A percentile compares a stretch with the other conserved stretches of the same genome.
These are phyloP conservation scores for Geoglossum cookeanum DNA, from an alignment of 2,329 filamentous ascomycete genomes.

Conservation along the genomic window DNA sequence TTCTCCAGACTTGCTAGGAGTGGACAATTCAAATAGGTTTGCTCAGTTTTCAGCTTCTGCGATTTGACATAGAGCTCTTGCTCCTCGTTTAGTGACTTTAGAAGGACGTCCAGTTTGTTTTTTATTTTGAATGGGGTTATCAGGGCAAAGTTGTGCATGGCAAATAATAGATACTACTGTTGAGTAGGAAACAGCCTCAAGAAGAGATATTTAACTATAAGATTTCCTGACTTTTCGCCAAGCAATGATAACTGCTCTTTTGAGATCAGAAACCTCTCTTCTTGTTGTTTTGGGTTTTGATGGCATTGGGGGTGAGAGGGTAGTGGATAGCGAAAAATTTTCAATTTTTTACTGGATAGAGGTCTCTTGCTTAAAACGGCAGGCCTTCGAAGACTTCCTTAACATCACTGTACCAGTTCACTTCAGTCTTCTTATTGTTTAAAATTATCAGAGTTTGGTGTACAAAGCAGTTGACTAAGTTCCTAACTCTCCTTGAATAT, in stretches of 20 bases:
- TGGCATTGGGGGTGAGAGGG: neutral
- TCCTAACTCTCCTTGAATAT: no score
- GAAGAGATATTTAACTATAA: neutral
- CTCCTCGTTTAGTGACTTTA: neutral
- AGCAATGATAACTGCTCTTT: neutral
- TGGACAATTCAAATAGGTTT: neutral
- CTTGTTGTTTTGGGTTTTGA: neutral
- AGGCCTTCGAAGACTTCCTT: no score
- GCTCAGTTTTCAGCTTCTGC: neutral
- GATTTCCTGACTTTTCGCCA: neutral
- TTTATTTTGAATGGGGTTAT: neutral
- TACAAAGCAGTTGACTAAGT: no score
- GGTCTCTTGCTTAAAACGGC: no score
- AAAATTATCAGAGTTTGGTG: no score
- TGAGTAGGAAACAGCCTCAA: neutral
- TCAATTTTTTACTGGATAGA: no score
- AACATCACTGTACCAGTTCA: no score
- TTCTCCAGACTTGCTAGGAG: neutral
- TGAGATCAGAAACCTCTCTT: neutral
- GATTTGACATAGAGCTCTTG: neutral
- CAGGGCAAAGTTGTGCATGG: neutral
- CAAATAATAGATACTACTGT: neutral
- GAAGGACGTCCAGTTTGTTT: neutral
- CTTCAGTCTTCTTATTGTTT: no score
- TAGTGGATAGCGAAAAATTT: no score